Base-by-base conservation (phyloP, 2,329 filamentous ascomycete genomes). In the Microcyclospora tardicrescens region DNA sequence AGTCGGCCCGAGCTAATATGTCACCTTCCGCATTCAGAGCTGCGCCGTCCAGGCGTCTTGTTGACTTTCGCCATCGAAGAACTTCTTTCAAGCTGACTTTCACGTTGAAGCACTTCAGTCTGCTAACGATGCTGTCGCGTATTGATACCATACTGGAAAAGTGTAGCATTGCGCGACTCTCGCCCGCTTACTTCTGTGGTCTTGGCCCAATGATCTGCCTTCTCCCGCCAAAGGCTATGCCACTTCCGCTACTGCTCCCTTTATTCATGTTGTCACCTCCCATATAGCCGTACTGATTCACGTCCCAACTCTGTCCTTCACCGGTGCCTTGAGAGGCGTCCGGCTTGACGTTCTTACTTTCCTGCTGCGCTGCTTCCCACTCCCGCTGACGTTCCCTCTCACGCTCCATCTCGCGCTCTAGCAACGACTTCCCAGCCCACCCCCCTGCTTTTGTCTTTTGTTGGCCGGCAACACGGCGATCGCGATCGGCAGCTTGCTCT, bases 391-490 rank as follows among this genome's bases (percentile, higher is more conserved):
- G 68, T 62, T 84, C 75, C 8, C 82, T 69, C 60, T 87, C 82
- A 56, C 80, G 68, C 58, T 87, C 81, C 79, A 86, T 85, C 60
- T 87, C 82, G 19, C 79, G 74, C 61, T 86, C 82, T 1, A 86
- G 70, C 9, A 86, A 67, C 0, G 77, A 81, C 63, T 80, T 82
- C 46, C 71, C 71, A 1, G 76, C 76, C 72, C 71, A 76, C 0
- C 73, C 75, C 19, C 66, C 71, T 1, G 75, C 72, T 56, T 76
- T 77, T 14, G 76, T 79, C 55, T 73, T 69, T 35, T 63, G 60
- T 52, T 81, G 77, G 10, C 72, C 67, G 37, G 73, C 69, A 1
- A 63, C 60, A 10, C 77, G 75, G 3, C 74, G 69, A 16, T 72
- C 69, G 53, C 79, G 75, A 51, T 81, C 76, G 11, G 63, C 67